These are phyloP conservation scores for Kuraishia piskuri DNA, from an alignment of 805 yeast species.

Conservation along the genomic window DNA sequence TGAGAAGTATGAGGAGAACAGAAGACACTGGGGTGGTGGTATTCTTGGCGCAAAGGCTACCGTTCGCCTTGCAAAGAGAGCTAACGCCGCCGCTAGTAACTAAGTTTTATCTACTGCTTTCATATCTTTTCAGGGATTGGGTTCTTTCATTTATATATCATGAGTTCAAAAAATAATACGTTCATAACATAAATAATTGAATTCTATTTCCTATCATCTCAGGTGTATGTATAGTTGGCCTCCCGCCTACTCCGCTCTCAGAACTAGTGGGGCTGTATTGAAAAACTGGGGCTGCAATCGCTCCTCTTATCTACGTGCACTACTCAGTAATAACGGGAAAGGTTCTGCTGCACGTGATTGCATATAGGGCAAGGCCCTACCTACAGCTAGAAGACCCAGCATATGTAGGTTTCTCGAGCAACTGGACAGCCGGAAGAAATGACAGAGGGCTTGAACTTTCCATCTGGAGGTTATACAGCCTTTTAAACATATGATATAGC, in stretches of 20 bases:
- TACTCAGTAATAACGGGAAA: background rate
- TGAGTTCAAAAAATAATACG: background rate
- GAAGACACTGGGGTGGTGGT: slow-evolving; percentile 99
- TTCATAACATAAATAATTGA: too few relatives aligned
- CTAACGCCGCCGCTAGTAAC: slow-evolving; percentile 27
- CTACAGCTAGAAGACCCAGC: background rate
- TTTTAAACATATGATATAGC: background rate
- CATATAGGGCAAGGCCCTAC: background rate
- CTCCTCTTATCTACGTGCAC: background rate
- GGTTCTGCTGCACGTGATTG: background rate
- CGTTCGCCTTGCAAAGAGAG: slow-evolving; percentile 74
- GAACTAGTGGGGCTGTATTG: background rate
- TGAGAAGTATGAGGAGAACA: slow-evolving; percentile 90
- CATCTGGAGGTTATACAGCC: background rate
- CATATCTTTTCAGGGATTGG: background rate
- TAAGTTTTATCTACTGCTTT: background rate
- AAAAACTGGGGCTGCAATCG: background rate
- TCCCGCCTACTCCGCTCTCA: too few relatives aligned
- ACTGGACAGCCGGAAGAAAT: background rate
- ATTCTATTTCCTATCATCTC: too few relatives aligned
- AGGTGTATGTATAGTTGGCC: too few relatives aligned
- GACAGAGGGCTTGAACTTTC: background rate
- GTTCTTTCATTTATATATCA: background rate
- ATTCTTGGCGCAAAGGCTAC: slow-evolving; percentile 90
- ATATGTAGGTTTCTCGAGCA: background rate